Evolutionary conservation across 2,329 filamentous ascomycete genomes (phyloP).

Genomic region (Aspergillus carbonarius): DNA sequence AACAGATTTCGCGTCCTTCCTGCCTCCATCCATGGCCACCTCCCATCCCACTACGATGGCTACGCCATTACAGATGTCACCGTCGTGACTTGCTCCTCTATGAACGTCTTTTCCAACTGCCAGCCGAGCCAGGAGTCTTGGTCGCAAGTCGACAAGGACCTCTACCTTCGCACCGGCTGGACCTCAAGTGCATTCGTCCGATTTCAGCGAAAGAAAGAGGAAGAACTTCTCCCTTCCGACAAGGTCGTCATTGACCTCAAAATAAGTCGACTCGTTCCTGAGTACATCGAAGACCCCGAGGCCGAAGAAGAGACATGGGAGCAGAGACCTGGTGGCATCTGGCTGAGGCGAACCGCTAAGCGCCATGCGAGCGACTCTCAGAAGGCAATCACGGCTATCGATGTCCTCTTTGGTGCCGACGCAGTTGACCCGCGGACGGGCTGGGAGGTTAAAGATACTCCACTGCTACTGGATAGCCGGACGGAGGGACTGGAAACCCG

Average conservation of each 20-base stretch:
- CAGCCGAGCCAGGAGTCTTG: slow-evolving; percentile 65
- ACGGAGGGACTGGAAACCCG: slow-evolving; percentile 66
- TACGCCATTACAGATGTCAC: slow-evolving; percentile 83
- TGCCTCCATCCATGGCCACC: slow-evolving; percentile 78
- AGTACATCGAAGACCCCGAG: slow-evolving; percentile 53
- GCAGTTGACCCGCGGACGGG: slow-evolving; percentile 84
- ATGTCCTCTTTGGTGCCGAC: slow-evolving; percentile 86
- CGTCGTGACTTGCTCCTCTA: slow-evolving; percentile 69
- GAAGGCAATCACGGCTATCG: slow-evolving; percentile 73
- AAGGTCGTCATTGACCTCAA: slow-evolving; percentile 77
- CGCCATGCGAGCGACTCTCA: slow-evolving; percentile 73
- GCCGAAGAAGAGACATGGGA: slow-evolving; percentile 71
- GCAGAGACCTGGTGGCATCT: slow-evolving; percentile 70
- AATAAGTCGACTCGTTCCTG: slow-evolving; percentile 71
- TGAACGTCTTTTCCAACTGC: slow-evolving; percentile 75
- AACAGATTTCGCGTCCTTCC: slow-evolving; percentile 85
- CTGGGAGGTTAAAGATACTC: slow-evolving; percentile 76
- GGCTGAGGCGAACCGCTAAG: slow-evolving; percentile 74
- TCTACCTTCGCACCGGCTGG: slow-evolving; percentile 75
- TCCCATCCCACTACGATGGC: slow-evolving; percentile 81
- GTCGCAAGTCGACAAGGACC: slow-evolving; percentile 85
- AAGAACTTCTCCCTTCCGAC: slow-evolving; percentile 72
- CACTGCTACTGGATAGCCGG: slow-evolving; percentile 67
- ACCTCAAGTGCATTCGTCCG: slow-evolving; percentile 76
- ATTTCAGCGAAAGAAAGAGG: slow-evolving; percentile 79